Evolutionary conservation across 129 eudicot genomes (phyloP), one percentile per base, ranked within the genome.

Genomic region (Glebionis coronaria): DNA sequence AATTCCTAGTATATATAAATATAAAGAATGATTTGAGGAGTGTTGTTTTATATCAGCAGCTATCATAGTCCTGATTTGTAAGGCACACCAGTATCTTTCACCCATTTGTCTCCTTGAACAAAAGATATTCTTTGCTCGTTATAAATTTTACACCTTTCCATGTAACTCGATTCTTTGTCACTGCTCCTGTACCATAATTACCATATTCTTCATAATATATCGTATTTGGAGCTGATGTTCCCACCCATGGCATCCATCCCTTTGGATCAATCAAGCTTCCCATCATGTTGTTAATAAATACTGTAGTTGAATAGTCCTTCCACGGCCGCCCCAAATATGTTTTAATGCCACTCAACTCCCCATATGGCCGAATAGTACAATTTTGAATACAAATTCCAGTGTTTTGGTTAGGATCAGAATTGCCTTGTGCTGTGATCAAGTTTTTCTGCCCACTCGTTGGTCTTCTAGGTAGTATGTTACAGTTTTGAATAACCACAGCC

Each of bases 371-470:
- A n/a, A n/a, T n/a, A n/a, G n/a, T n/a, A n/a, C n/a, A n/a, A n/a
- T n/a, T n/a, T n/a, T n/a, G 85, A 49, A 82, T 79, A 0, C 75
- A 28, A 47, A 82, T 76, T 2, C 92, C 88, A 0, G 92, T 85
- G 79, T 77, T 79, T 63, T 79, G 85, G 50, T 77, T 74, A 1
- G 88, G 87, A 53, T 82, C 84, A 2, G 47, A 59, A 65, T 53
- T 76, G 21, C 88, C 85, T 68, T 85, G 92, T 12, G 92, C 88
- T 5, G 84, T n/a, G n/a, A n/a, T n/a, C n/a, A n/a, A n/a, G n/a
- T n/a, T n/a, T n/a, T n/a, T n/a, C n/a, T n/a, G n/a, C 79, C 81
- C 83, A 4, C 42, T 64, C 83, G 77, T 79, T 18, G 92, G 92
- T 12, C 28, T 18, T 49, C 74, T 49, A 1, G 81, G 85, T 4